Base-by-base conservation (phyloP, 2,329 filamentous ascomycete species). In the Aspergillus bombycis region DNA sequence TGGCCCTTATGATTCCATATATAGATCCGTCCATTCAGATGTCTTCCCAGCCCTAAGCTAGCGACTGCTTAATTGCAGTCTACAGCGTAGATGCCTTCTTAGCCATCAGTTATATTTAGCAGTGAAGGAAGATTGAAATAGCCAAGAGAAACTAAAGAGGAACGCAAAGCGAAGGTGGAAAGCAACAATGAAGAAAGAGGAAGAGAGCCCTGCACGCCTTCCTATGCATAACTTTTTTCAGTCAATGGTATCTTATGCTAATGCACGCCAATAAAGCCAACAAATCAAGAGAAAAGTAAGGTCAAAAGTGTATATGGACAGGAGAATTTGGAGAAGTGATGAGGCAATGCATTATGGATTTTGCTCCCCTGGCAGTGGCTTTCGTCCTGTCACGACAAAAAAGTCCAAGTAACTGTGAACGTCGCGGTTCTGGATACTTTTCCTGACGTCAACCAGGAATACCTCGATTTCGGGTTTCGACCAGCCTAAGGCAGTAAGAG, bases 401-500 rank as follows among this genome's bases (percentile, higher is more conserved):
- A 76, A 77, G 30, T 79, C 71, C 58, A 75, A 69, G 67, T 82
- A 83, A 14, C 75, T 68, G 71, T 83, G 81, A 10, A 81, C 72
- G 50, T 70, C 73, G 32, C 74, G 73, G 61, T 79, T 75, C 55
- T 76, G 72, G n/a, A 81, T 74, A 58, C 77, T 75, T 60, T 75
- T 78, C 55, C 80, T 72, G 48, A 81, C 79, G 58, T 79, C 75
- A 21, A 80, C 79, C 32, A 82, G 70, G 58, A 80, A 81, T 45
- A 82, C 79, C 65, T 82, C 81, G 21, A 82, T 80, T 69, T 82
- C 79, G 4, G 77, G 71, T 57, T 79, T 78, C 14, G 77, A 78
- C 80, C 79, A 82, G 2, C 78, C 78, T 41, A 83, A 68, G 7
- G 74, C 71, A 30, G 75, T 70, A 60, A 82, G 77, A 0, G 80